Base-by-base conservation (phyloP, 1,139 yeast species). In the Chernovozyma aurita region DNA sequence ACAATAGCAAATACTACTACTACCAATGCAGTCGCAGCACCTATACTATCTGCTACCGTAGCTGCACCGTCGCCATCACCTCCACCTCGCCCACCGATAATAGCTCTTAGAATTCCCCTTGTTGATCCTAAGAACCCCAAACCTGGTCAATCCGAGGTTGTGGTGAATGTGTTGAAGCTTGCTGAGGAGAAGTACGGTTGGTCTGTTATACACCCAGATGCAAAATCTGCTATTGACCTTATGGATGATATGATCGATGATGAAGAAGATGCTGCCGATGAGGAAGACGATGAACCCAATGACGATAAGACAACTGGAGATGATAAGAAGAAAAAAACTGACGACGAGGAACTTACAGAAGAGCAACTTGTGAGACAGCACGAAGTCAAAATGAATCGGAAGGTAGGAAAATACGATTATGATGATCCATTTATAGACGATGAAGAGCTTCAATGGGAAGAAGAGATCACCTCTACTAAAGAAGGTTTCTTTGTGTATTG, bases 381-480 rank as follows among this genome's bases (percentile, higher is more conserved):
- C 42, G 71, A 67, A 40, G 59, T 64, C 33, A 68, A 62, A 42
- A 73, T 73, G 61, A 81, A 80, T 52, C 70, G 88, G 42, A 74
- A 78, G 57, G 84, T 82, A 34, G 96, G 97, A 7, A 88, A 87
- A 53, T 94, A 94, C 57, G 98, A 94, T 55, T 70, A 78, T 37
- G 82, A 85, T 43, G 99, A 94, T 60, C 98, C 98, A 2, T 94
- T 94, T 53, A 92, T 94, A 42, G 99, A 94, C 61, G 98, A 94
- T 57, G 77, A 85, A 20, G 99, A 92, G 59, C 67, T 88, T 50
- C 76, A 80, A 43, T 85, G 94, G 85, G 97, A 92, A 57, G 97
- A 90, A 55, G 94, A 85, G 48, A 80, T 95, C 8, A 92, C 94
- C 2, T 79, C 94, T 1, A 88, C 96, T 0, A 85, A 85, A 47